Evolutionary conservation across 139 green algal species (phyloP).

Genomic region (Tetraselmis chui): DNA sequence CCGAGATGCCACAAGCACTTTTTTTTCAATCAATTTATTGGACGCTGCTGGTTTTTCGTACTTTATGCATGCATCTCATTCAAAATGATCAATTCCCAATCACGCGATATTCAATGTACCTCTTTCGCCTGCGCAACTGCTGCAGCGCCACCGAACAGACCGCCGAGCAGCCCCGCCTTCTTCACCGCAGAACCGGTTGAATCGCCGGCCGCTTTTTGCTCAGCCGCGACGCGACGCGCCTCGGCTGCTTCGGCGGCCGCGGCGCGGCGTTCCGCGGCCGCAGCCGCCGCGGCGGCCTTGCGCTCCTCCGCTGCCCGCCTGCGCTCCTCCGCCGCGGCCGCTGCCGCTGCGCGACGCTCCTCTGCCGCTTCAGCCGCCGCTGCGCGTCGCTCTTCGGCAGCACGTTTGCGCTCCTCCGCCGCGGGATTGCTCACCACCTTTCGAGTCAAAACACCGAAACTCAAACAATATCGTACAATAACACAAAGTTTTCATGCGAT

Average conservation of each 20-base stretch:
- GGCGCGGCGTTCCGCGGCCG: not conserved
- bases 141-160: not conserved
- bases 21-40: too few species aligned
- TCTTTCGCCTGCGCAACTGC: too few species aligned
- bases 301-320: not conserved
- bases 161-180: not conserved
- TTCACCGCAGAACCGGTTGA: not conserved
- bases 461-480: too few species aligned
- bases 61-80: too few species aligned
- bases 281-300: not conserved
- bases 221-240: too few species aligned
- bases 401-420: not conserved
- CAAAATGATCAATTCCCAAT: too few species aligned
- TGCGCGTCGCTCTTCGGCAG: not conserved
- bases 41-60: too few species aligned
- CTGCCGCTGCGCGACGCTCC: not conserved
- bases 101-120: too few species aligned
- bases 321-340: not conserved
- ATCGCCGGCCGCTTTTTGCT: not conserved
- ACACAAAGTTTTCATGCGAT: too few species aligned
- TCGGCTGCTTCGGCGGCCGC: not conserved
- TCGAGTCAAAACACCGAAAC: too few species aligned
- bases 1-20: too few species aligned
- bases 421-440: not conserved
- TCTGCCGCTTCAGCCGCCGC: not conserved